Evolutionary conservation across 2,329 filamentous ascomycete genomes (phyloP).

Genomic region (Pseudogymnoascus sp.): DNA sequence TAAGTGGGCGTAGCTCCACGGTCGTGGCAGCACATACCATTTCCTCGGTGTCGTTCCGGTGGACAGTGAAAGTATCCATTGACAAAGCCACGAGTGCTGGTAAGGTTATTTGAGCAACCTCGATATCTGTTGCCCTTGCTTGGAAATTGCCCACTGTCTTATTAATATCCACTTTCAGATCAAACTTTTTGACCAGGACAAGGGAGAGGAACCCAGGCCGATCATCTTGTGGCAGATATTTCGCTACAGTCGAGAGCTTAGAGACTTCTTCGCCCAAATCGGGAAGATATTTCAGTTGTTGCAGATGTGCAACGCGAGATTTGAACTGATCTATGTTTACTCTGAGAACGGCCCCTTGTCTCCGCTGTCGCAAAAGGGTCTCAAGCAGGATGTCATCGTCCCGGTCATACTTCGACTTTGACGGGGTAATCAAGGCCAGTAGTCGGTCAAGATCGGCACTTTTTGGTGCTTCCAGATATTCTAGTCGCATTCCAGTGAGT

Average conservation of each 20-base stretch:
- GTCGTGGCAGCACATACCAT: conserved; percentile 50
- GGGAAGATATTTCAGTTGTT: conserved; percentile 58
- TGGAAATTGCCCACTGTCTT: conserved; percentile 58
- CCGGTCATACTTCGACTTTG: conserved; percentile 75
- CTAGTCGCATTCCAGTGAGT: conserved; percentile 57
- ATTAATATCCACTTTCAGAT: conserved; percentile 54
- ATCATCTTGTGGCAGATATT: conserved; percentile 93
- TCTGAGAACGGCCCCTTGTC: conserved; percentile 75
- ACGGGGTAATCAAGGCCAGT: conserved; percentile 79
- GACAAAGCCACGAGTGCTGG: conserved; percentile 77
- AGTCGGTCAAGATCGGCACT: conserved; percentile 75
- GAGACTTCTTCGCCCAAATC: conserved; percentile 69
- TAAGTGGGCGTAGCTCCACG: conserved; percentile 23
- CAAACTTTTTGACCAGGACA: conserved; percentile 53
- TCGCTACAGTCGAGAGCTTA: conserved; percentile 77
- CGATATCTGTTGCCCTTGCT: conserved; percentile 50
- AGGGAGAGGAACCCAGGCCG: conserved; percentile 79
- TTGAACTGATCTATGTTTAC: conserved; percentile 57
- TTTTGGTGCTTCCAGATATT: conserved; percentile 64
- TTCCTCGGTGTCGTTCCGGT: conserved; percentile 59
- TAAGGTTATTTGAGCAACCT: conserved; percentile 73
- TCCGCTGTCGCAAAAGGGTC: conserved; percentile 74
- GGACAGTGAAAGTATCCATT: conserved; percentile 51
- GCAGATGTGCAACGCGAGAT: conserved; percentile 51
- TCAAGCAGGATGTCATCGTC: conserved; percentile 94